Conservation (phyloP, 768 basidiomycete species). For the Calocybe gangraenosa region DNA sequence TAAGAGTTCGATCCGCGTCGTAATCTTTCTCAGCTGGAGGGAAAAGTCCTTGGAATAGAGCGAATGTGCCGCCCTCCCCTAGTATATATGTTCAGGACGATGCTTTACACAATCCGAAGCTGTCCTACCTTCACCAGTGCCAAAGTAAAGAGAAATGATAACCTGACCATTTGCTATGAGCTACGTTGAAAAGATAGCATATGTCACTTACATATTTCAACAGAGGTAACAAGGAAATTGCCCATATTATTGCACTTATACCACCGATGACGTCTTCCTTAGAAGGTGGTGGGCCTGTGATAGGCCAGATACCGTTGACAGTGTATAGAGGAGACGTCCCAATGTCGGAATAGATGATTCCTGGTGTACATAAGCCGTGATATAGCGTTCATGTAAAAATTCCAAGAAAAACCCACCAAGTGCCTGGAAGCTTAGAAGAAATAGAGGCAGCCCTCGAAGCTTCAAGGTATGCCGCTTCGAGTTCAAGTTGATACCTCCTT, state of each 20-base stretch:
- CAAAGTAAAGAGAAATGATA: conserved; percentile 41
- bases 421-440: conserved; percentile 8
- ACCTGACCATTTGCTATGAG: conserved; percentile 21
- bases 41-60: conserved; percentile 56
- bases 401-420: conserved; percentile 5
- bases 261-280: conserved; percentile 62
- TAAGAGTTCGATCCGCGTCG: conserved; percentile 51
- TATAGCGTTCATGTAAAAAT: neutral
- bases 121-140: conserved; percentile 43
- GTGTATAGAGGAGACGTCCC: conserved; percentile 64
- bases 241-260: conserved; percentile 61
- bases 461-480: conserved; percentile 7
- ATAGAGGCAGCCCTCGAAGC: conserved; percentile 9
- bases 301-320: conserved; percentile 60
- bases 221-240: conserved; percentile 55
- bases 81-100: neutral
- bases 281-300: conserved; percentile 40
- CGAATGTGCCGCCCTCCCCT: conserved; percentile 71
- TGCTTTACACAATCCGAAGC: conserved; percentile 1
- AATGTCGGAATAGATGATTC: conserved; percentile 47
- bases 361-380: conserved; percentile 18
- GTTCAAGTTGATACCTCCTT: conserved; percentile 17
- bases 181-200: neutral
- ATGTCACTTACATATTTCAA: conserved; percentile 53
- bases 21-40: conserved; percentile 41